These are phyloP conservation scores for Phytophthora meadii DNA, from an alignment of 352 stramenopile genomes.

Conservation along the genomic window DNA sequence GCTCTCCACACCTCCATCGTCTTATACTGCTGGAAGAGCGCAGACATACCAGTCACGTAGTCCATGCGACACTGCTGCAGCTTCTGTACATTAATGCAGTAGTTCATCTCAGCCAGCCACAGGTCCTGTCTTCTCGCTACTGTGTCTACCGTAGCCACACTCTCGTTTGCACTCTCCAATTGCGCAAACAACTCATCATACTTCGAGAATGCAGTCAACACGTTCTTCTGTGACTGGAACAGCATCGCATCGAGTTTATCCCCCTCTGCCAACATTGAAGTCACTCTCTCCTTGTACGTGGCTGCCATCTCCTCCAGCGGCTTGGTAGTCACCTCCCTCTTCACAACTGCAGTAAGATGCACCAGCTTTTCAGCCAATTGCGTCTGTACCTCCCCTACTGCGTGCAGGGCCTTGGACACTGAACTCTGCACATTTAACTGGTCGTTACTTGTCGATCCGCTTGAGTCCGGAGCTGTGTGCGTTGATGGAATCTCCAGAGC, in stretches of 20 bases:
- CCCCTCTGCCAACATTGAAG: constrained; percentile 60
- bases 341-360: constrained; percentile 76
- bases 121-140: constrained; percentile 45
- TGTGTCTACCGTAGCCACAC: constrained; percentile 3
- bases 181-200: constrained; percentile 70
- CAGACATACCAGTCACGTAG: constrained; percentile 87
- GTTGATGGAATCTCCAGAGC: constrained; percentile 49
- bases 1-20: constrained; percentile 75
- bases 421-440: constrained; percentile 55
- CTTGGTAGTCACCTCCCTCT: constrained; percentile 68
- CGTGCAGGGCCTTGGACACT: constrained; percentile 65
- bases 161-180: constrained; percentile 51
- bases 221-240: constrained; percentile 60
- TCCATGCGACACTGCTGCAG: constrained; percentile 65
- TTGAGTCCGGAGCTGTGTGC: constrained; percentile 2
- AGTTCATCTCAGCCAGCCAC: constrained; percentile 80
- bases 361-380: constrained; percentile 80
- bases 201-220: constrained; percentile 62
- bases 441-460: constrained; percentile 7
- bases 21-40: constrained; percentile 86
- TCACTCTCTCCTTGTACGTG: constrained; percentile 67
- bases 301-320: constrained; percentile 79
- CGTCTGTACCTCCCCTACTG: constrained; percentile 75
- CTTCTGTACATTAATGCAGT: constrained; percentile 78
- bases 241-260: constrained; percentile 62